phyloP scores from a whole-genome alignment of 768 basidiomycete genomes.

The Pleurotus cornucopiae region DNA sequence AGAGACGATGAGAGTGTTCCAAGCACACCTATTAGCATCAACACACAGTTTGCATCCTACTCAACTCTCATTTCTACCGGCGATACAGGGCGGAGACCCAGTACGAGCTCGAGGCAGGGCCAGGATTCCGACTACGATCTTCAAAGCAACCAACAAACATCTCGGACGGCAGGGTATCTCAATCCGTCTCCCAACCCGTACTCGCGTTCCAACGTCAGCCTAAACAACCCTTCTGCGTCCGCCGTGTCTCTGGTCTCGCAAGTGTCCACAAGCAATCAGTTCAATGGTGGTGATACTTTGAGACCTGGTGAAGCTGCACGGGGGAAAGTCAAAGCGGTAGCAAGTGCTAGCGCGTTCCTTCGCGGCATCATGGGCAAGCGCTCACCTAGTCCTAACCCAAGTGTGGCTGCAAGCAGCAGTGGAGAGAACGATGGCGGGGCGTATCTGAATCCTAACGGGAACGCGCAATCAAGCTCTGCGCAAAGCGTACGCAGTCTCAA shows the following conservation, averaged over 20 bases:
- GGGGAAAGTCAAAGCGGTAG: conserved; percentile 2
- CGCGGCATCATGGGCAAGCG: conserved; percentile 8
- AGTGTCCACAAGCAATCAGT: conserved; percentile 4
- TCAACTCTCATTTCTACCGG: conserved; percentile 4
- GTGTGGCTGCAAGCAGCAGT: conserved; percentile 5
- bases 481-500: conserved; percentile 2
- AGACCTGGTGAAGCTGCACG: conserved; percentile 5
- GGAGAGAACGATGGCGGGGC: conserved; percentile 2
- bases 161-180: background rate
- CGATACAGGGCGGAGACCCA: conserved; percentile 18
- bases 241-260: conserved; percentile 5
- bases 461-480: background rate
- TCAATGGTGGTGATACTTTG: conserved; percentile 2
- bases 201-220: conserved; percentile 5
- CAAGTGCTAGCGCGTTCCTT: conserved; percentile 4
- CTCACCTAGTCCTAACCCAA: conserved; percentile 1
- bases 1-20: conserved; percentile 31
- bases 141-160: background rate
- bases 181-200: background rate
- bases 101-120: conserved; percentile 22
- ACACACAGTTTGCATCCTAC: conserved; percentile 30
- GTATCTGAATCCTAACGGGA: background rate
- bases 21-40: conserved; percentile 26
- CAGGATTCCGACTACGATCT: conserved; percentile 15
- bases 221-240: background rate